Evolutionary conservation across 1,139 yeast genomes (phyloP).

Genomic region (Yamadazyma oceani): DNA sequence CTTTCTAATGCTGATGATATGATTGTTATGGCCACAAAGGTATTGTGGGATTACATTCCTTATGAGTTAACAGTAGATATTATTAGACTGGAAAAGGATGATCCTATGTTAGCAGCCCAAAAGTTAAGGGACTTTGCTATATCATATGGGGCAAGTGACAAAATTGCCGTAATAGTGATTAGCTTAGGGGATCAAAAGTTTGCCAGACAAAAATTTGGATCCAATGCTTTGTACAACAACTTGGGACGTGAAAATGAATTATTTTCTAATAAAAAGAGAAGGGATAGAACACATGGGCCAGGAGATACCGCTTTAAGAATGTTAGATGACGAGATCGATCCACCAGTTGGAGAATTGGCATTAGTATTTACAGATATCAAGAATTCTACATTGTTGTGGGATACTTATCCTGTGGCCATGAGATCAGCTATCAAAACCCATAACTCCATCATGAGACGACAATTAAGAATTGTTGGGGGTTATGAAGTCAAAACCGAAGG

Average conservation of each 20-base stretch:
- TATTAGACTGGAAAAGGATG: conserved; percentile 75
- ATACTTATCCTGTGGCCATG: conserved; percentile 90
- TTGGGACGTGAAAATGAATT: conserved; percentile 44
- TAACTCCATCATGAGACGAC: conserved; percentile 92
- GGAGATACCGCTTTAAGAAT: conserved; percentile 84
- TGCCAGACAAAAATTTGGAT: conserved; percentile 27
- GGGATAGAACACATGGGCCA: conserved; percentile 64
- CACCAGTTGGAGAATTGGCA: conserved; percentile 93
- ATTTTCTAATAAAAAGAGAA: conserved; percentile 49
- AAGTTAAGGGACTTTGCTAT: conserved; percentile 91
- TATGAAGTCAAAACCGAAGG: conserved; percentile 99
- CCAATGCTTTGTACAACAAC: conserved; percentile 37
- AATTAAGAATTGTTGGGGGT: conserved; percentile 89
- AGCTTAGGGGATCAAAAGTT: conserved; percentile 52
- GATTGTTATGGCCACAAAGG: conserved; percentile 81
- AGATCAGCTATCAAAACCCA: conserved; percentile 94
- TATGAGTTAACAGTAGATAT: conserved; percentile 89
- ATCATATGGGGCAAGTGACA: conserved; percentile 84
- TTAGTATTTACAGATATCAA: conserved; percentile 97
- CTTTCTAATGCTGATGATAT: conserved; percentile 76
- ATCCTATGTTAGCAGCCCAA: conserved; percentile 92
- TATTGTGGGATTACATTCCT: conserved; percentile 82
- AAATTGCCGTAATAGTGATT: conserved; percentile 81
- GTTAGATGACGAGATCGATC: conserved; percentile 87
- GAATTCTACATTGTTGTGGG: conserved; percentile 93